Evolutionary conservation across 2,329 filamentous ascomycete genomes (phyloP).

Genomic region (Thielaviopsis musarum): DNA sequence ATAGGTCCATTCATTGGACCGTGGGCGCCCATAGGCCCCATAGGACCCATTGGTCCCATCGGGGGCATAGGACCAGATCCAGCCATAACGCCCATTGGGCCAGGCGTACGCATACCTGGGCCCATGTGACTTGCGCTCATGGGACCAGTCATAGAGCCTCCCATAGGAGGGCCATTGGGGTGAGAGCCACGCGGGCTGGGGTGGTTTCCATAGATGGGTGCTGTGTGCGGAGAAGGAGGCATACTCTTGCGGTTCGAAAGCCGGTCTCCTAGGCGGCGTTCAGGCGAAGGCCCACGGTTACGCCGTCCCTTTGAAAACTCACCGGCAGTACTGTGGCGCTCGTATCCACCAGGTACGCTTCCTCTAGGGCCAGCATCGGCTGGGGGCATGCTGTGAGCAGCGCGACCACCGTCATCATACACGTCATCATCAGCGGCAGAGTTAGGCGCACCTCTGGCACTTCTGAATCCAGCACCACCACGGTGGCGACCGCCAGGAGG

Average conservation of each 20-base stretch:
- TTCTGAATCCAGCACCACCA: not conserved
- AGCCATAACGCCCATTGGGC: not conserved
- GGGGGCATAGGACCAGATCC: not conserved
- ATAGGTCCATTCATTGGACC: constrained; percentile 5
- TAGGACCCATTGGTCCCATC: not conserved
- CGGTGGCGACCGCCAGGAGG: not conserved
- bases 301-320: constrained; percentile 10
- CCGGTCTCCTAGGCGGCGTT: constrained; percentile 3
- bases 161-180: not conserved
- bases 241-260: constrained; percentile 7
- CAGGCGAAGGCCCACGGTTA: constrained; percentile 1
- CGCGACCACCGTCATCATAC: constrained; percentile 4
- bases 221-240: constrained; percentile 9
- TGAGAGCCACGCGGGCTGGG: not conserved
- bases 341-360: not conserved
- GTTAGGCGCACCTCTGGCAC: not conserved
- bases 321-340: constrained; percentile 9
- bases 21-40: not conserved
- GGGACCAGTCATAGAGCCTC: constrained; percentile 3
- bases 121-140: not conserved
- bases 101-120: not conserved
- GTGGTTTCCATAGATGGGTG: constrained; percentile 6
- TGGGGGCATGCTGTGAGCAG: constrained; percentile 1
- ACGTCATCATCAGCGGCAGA: constrained; percentile 6
- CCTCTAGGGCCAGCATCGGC: constrained; percentile 1